Base-by-base conservation (phyloP, 176 grass and related monocot genomes). In the Elymus sibiricus region DNA sequence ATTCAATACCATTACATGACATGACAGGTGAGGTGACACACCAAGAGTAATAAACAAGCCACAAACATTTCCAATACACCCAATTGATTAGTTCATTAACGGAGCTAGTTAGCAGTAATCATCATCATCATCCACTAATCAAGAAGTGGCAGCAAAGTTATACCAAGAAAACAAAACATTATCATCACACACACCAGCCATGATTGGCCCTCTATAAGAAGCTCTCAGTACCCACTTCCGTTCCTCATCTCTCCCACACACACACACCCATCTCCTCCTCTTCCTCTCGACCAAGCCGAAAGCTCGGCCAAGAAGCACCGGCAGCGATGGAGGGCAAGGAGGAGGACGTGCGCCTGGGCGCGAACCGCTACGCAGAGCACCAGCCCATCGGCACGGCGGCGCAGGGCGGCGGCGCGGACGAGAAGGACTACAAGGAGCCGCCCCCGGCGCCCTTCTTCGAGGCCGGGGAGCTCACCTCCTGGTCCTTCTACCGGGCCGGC, bases 401-500 rank as follows among this genome's bases (percentile, higher is more conserved):
- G 4, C 95, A 95, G 74, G 88, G 74, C 79, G 56, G 62, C 32
- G 72, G 47, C 6, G 14, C 12, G 56, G 91, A 95, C 2, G 92
- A 90, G 24, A 95, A 93, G 81, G 95, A 98, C 91, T 98, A 98
- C 95, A 88, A 85, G 62, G 95, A 98, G 31, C 91, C 91, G 0
- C 93, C 95, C 0, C 77, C 93, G 15, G 93, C 95, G 29, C 95
- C 95, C 5, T 79, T 98, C 22, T 92, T 98, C 34, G 95, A 98
- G 89, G 72, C 88, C 0, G 86, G 64, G 11, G 95, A 95, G 85
- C 60, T 95, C 27, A 53, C 27, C 25, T 98, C 95, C 13, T 98
- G 95, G 95, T 98, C 95, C 53, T 94, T 98, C 56, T 98, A 94
- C 86, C 86, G 95, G 9, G 95, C 95, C 1, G 95, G 93, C 44